A percentile compares a stretch with the other conserved stretches of the same genome.
phyloP scores from a whole-genome alignment of 768 basidiomycete genomes.

The Suillus placidus region DNA sequence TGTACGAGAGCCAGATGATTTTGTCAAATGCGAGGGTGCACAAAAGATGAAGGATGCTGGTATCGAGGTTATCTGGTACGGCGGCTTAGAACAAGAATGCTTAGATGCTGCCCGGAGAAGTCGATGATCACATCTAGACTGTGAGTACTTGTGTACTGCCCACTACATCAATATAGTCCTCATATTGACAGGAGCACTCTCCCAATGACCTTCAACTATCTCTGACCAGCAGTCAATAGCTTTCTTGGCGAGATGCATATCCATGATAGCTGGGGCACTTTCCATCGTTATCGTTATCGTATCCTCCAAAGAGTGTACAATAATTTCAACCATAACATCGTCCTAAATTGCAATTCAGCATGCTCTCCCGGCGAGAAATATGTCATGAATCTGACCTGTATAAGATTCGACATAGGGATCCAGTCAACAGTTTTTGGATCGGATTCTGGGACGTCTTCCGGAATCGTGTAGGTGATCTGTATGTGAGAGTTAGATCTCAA shows the following conservation, averaged over 20 bases:
- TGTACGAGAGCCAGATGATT: constrained; percentile 89
- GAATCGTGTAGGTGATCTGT: constrained; percentile 42
- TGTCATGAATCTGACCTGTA: constrained; percentile 24
- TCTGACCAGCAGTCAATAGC: constrained; percentile 24
- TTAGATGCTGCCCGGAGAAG: constrained; percentile 75
- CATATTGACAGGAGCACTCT: neutral
- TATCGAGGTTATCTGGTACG: constrained; percentile 74
- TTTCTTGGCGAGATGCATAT: constrained; percentile 17
- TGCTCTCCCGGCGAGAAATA: neutral
- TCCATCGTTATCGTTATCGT: constrained; percentile 27
- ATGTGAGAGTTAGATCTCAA: constrained; percentile 4
- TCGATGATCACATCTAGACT: constrained; percentile 30
- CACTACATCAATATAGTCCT: neutral
- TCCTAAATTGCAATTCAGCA: constrained; percentile 24
- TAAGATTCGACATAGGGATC: constrained; percentile 24
- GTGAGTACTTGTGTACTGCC: neutral
- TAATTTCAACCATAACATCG: constrained; percentile 38
- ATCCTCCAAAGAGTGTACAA: constrained; percentile 22
- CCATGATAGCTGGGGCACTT: constrained; percentile 21
- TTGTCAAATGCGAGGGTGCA: constrained; percentile 91
- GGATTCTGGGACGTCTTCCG: constrained; percentile 16
- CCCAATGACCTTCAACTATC: constrained; percentile 15
- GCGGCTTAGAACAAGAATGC: constrained; percentile 78
- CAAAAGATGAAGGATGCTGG: constrained; percentile 68
- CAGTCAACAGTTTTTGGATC: constrained; percentile 19